A percentile compares a stretch with the other conserved stretches of the same genome.
Conservation (phyloP, 805 yeast species). For the Candida bentonensis region DNA sequence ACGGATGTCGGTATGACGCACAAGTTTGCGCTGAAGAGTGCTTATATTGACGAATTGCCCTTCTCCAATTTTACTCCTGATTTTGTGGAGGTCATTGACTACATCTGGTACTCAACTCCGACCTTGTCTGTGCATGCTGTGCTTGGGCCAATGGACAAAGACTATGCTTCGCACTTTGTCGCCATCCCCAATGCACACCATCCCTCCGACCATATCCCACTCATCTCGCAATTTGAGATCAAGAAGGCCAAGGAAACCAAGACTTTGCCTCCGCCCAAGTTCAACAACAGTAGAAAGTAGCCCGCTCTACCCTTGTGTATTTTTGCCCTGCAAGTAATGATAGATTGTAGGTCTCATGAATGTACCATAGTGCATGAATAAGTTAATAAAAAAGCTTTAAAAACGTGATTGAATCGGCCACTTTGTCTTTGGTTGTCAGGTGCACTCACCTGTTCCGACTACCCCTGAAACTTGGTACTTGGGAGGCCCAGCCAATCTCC, state of each 20-base stretch:
- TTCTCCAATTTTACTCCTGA: slow-evolving; percentile 91
- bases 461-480: too few relatives aligned
- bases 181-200: slow-evolving; percentile 91
- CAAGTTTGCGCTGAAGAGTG: slow-evolving; percentile 65
- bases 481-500: too few relatives aligned
- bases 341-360: background rate
- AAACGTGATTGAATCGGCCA: too few relatives aligned
- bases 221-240: slow-evolving; percentile 47
- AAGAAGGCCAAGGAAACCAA: background rate
- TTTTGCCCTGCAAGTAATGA: slow-evolving; percentile 1
- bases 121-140: slow-evolving; percentile 73
- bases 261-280: background rate
- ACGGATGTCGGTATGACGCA: slow-evolving; percentile 83
- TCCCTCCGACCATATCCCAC: slow-evolving; percentile 92
- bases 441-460: too few relatives aligned
- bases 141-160: slow-evolving; percentile 69
- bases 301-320: background rate
- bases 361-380: background rate
- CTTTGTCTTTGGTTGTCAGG: too few relatives aligned
- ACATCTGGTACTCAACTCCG: slow-evolving; percentile 84
- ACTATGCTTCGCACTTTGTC: slow-evolving; percentile 60
- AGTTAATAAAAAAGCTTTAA: background rate
- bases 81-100: slow-evolving; percentile 87
- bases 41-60: slow-evolving; percentile 78
- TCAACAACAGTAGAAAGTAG: background rate